phyloP scores from a whole-genome alignment of 2,329 filamentous ascomycete genomes.

The Botrytis paeoniae region DNA sequence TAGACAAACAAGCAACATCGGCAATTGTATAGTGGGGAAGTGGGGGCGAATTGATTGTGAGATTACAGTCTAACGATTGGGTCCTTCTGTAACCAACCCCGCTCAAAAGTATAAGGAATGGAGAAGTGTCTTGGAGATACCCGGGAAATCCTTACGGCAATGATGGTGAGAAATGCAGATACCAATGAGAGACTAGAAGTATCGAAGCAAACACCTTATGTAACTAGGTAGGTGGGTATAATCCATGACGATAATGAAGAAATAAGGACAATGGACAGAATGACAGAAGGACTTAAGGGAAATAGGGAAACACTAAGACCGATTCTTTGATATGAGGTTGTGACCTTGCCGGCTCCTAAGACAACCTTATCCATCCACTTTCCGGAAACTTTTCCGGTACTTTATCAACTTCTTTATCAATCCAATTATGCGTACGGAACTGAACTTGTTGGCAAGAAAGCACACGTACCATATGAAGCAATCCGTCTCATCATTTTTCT shows the following conservation, averaged over 20 bases:
- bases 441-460: not conserved
- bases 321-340: not conserved
- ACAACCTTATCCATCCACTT: not conserved
- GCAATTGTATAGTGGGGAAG: not conserved
- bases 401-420: not conserved
- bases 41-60: not conserved
- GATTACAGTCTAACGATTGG: not conserved
- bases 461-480: not conserved
- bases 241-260: not conserved
- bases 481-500: not conserved
- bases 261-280: not conserved
- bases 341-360: not conserved
- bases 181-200: not conserved
- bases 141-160: not conserved
- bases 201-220: not conserved
- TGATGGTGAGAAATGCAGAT: not conserved
- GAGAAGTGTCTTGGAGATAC: not conserved
- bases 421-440: not conserved
- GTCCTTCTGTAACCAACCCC: not conserved
- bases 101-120: not conserved
- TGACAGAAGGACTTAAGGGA: not conserved
- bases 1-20: not conserved
- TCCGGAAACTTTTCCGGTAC: not conserved
- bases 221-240: not conserved
- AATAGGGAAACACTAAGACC: not conserved